These are phyloP conservation scores for Mycena crocata DNA, from an alignment of 768 basidiomycete species.

Conservation along the genomic window DNA sequence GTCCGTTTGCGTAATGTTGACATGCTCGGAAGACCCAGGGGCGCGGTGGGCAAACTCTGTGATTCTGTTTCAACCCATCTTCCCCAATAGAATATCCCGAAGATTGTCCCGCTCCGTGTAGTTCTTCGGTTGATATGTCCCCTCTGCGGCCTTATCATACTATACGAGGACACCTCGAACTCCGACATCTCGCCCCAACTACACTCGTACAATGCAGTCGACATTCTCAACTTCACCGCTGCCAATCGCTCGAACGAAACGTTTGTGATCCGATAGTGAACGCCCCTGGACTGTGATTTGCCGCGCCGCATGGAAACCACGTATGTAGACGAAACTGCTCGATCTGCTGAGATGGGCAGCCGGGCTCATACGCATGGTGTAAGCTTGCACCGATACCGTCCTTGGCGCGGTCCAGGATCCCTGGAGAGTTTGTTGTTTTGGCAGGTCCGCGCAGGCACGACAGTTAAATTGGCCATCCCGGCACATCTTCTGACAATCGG, in stretches of 20 bases:
- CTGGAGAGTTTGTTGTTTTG: background rate
- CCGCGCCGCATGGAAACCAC: background rate
- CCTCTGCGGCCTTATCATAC: slow-evolving; percentile 27
- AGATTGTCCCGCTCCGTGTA: slow-evolving; percentile 38
- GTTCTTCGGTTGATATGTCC: slow-evolving; percentile 38
- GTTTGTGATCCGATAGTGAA: background rate
- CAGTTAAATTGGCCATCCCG: background rate
- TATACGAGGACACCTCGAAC: slow-evolving; percentile 20
- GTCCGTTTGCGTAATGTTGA: slow-evolving; percentile 27
- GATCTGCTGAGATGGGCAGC: background rate
- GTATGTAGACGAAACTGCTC: background rate
- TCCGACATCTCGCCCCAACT: slow-evolving; percentile 11
- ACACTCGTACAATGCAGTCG: background rate
- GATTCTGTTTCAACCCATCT: slow-evolving; percentile 35
- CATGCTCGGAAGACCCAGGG: slow-evolving; percentile 27
- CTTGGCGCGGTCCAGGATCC: slow-evolving; percentile 12
- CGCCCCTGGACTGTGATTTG: background rate
- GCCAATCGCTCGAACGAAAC: slow-evolving; percentile 12
- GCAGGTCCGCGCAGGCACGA: background rate
- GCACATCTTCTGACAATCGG: background rate
- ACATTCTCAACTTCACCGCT: slow-evolving; percentile 12
- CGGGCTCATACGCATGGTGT: background rate
- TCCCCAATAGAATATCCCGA: slow-evolving; percentile 36
- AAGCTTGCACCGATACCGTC: slow-evolving; percentile 2
- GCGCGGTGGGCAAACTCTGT: slow-evolving; percentile 39